Base-by-base conservation (phyloP, 805 yeast species). In the Metschnikowia chrysomelidarum region DNA sequence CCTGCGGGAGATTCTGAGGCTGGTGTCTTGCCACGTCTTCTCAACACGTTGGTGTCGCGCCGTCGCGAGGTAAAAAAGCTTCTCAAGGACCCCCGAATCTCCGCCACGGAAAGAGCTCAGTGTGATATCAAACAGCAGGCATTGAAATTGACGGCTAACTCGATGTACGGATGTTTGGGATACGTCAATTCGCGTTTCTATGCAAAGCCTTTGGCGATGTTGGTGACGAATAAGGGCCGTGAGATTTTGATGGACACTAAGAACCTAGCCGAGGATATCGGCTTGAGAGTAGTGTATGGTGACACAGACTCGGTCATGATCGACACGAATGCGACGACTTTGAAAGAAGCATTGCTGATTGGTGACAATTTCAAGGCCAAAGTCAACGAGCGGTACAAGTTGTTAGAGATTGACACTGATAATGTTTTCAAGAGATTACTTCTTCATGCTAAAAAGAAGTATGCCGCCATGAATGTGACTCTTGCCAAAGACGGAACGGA, bases 141-240 rank as follows among this genome's bases (percentile, higher is more conserved):
- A 0, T 75, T 93, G 57, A 93, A 93, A 59, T 71, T 93, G 56
- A 94, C 98, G 2, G 98, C 98, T 19, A 93, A 93, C 62, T 93
- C 98, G n/a, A 91, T 93, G 97, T 93, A 93, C 64, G 98, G 98
- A 56, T 93, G 98, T 75, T 73, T 93, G 51, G 98, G 98, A 49
- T 89, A 81, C 59, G 84, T 83, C 5, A 76, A 83, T 51, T 87
- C 97, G 15, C 75, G 98, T 53, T 93, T 93, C 60, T 91, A 89
- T 54, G 98, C 98, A 9, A 83, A 86, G 54, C 96, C 98, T 0
- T 69, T 93, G 49, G 98, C 98, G 4, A 87, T 87, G 89, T 69
- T 93, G 52, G 95, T 88, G 39, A 93, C 98, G 3, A 83, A 80
- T 50, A 87, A 89, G 60, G 98, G 98, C 53, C 77, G 98, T 66